Base-by-base conservation (phyloP, 768 basidiomycete genomes). In the Rhizopogon sp. region DNA sequence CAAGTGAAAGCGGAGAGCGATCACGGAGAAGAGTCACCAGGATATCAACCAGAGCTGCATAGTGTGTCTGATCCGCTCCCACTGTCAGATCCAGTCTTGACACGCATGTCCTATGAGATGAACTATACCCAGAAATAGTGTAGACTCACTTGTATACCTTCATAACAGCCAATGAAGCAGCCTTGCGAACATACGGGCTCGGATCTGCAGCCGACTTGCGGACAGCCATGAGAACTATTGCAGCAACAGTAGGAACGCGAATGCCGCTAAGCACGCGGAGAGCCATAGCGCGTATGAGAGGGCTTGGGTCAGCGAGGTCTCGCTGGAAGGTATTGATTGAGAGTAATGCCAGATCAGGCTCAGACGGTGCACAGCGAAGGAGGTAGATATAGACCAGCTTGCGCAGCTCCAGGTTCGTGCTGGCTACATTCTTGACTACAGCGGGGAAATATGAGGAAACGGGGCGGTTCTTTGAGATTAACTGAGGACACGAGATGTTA, bases 281-380 rank as follows among this genome's bases (percentile, higher is more conserved):
- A 3, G 96, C 94, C 91, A 98, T 96, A 11, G 94, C 93, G 20
- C 97, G 86, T 56, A 98, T 98, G 62, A 97, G 82, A 0, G 95
- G 96, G 58, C 88, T 97, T 33, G 85, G 76, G 64, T 98, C 97
- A 4, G 87, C 84, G 31, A 99, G 77, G 72, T 99, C 97, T 70
- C 92, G 93, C 70, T 99, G 97, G 67, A 98, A 98, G 1, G 96
- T 96, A 73, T 99, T 99, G 76, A 99, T 96, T 3, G 94, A 95
- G 31, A 99, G 79, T 47, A 99, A 73, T 1, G 96, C 90, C 46
- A 98, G 85, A 70, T 98, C 97, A 13, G 97, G 95, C 63, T 97
- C 94, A 35, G 86, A 83, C 41, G 90, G 86, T 49, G 97, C 93
- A 71, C 97, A 95, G 56, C 93, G 87, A 43, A 98, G 76, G 60